A percentile compares a stretch with the other conserved stretches of the same genome.
Evolutionary conservation across 768 basidiomycete genomes (phyloP).

Genomic region (Butyriboletus loyo): DNA sequence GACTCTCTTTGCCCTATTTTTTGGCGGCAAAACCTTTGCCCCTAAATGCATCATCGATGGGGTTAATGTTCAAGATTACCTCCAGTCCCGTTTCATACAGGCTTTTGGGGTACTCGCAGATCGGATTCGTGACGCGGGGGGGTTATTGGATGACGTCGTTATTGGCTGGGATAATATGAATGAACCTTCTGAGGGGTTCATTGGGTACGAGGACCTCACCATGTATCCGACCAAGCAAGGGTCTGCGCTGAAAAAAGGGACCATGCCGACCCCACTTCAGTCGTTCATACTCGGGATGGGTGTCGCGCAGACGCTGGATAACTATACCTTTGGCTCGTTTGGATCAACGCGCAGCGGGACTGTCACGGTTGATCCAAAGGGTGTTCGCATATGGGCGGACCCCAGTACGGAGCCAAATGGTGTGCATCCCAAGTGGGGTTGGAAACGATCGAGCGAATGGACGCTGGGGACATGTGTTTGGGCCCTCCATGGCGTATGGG

Average conservation of each 20-base stretch:
- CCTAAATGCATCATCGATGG: constrained; percentile 90
- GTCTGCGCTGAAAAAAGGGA: constrained; percentile 79
- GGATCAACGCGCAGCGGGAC: constrained; percentile 74
- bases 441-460: constrained; percentile 75
- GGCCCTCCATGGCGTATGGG: constrained; percentile 92
- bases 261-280: constrained; percentile 82
- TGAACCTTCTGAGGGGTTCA: constrained; percentile 83
- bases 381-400: constrained; percentile 73
- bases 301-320: constrained; percentile 71
- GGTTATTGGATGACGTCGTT: constrained; percentile 79
- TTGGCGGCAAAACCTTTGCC: constrained; percentile 84
- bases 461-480: constrained; percentile 76
- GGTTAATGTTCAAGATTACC: constrained; percentile 87
- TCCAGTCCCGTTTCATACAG: constrained; percentile 71
- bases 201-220: constrained; percentile 67
- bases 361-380: constrained; percentile 84
- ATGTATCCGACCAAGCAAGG: constrained; percentile 63
- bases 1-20: constrained; percentile 94
- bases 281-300: constrained; percentile 89
- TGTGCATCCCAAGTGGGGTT: constrained; percentile 72
- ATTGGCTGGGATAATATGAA: constrained; percentile 98
- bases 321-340: constrained; percentile 74
- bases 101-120: constrained; percentile 78
- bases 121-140: constrained; percentile 69
- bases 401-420: constrained; percentile 50